phyloP scores from a whole-genome alignment of 805 yeast species.

The Sporopachydermia lactativora region DNA sequence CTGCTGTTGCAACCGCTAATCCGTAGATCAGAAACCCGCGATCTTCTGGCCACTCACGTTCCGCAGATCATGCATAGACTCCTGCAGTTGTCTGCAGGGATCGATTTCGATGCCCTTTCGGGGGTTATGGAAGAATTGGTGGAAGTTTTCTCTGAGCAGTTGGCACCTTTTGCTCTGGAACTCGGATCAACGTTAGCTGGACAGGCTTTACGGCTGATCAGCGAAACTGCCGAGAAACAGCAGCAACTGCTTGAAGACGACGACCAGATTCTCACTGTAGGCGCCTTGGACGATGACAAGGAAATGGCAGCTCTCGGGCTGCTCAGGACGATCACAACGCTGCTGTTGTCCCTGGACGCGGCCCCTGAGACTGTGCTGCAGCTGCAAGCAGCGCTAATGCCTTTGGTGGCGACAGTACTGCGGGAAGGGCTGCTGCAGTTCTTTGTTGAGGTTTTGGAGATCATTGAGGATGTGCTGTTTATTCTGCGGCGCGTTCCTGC shows the following conservation, averaged over 20 bases:
- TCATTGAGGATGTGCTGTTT: conserved; percentile 57
- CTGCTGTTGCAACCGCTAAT: conserved; percentile 74
- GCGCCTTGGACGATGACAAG: conserved; percentile 42
- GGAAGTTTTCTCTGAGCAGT: conserved; percentile 72
- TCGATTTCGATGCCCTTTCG: conserved; percentile 78
- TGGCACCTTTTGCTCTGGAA: conserved; percentile 83
- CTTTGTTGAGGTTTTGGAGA: conserved; percentile 61
- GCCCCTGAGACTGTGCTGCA: conserved; percentile 49
- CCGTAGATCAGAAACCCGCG: conserved; percentile 47
- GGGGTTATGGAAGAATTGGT: conserved; percentile 94
- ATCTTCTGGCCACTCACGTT: conserved; percentile 51
- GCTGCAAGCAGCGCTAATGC: conserved; percentile 54
- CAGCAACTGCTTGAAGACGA: conserved; percentile 25
- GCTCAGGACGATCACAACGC: conserved; percentile 68
- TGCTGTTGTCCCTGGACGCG: conserved; percentile 70
- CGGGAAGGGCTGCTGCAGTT: conserved; percentile 56
- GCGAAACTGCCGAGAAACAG: conserved; percentile 45
- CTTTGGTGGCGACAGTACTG: conserved; percentile 56
- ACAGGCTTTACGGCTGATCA: conserved; percentile 59
- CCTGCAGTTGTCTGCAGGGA: conserved; percentile 56
- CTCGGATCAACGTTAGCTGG: conserved; percentile 39
- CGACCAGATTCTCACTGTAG: conserved; percentile 21
- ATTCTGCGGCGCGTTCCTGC: conserved; percentile 47
- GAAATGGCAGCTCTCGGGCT: conserved; percentile 74
- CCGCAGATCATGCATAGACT: conserved; percentile 74